Evolutionary conservation across 1,284 basidiomycete genomes (phyloP).

Genomic region (Thelephora terrestris): DNA sequence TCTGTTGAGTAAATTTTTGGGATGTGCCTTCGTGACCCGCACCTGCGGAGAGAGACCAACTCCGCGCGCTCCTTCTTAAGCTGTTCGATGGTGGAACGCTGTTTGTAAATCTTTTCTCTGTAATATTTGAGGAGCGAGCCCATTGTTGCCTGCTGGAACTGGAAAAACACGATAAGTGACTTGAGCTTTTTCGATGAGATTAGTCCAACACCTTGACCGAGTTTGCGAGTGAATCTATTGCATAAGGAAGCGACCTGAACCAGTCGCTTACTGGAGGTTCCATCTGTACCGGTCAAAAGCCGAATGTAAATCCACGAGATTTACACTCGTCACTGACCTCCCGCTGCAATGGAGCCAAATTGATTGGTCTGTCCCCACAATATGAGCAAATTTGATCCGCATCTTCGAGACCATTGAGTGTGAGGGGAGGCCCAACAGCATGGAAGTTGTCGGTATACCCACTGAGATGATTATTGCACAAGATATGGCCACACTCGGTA

Average conservation of each 20-base stretch:
- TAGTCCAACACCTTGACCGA: slow-evolving; percentile 45
- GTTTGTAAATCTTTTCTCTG: slow-evolving; percentile 41
- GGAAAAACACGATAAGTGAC: slow-evolving; percentile 29
- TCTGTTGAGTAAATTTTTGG: slow-evolving; percentile 16
- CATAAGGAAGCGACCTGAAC: slow-evolving; percentile 55
- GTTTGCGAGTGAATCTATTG: slow-evolving; percentile 51
- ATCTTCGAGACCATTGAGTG: slow-evolving; percentile 28
- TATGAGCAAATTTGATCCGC: slow-evolving; percentile 59
- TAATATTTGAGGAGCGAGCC: slow-evolving; percentile 54
- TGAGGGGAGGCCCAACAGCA: too few species aligned
- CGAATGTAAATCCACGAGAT: too few species aligned
- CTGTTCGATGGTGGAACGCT: slow-evolving; percentile 39
- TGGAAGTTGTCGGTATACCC: too few species aligned
- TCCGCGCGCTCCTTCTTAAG: slow-evolving; percentile 30
- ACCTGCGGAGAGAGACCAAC: slow-evolving; percentile 44
- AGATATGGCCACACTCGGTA: slow-evolving; percentile 72
- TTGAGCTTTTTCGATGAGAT: background rate
- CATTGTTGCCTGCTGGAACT: slow-evolving; percentile 76
- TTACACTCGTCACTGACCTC: slow-evolving; percentile 38
- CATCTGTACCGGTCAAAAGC: slow-evolving; percentile 35
- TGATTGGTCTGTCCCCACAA: slow-evolving; percentile 53
- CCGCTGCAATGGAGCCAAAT: slow-evolving; percentile 58
- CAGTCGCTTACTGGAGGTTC: slow-evolving; percentile 68
- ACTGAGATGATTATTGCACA: slow-evolving; percentile 75
- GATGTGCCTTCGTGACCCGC: slow-evolving; percentile 4